These are phyloP conservation scores for Auxenochlorella pyrenoidosa DNA, from an alignment of 139 green algal species.

Conservation along the genomic window DNA sequence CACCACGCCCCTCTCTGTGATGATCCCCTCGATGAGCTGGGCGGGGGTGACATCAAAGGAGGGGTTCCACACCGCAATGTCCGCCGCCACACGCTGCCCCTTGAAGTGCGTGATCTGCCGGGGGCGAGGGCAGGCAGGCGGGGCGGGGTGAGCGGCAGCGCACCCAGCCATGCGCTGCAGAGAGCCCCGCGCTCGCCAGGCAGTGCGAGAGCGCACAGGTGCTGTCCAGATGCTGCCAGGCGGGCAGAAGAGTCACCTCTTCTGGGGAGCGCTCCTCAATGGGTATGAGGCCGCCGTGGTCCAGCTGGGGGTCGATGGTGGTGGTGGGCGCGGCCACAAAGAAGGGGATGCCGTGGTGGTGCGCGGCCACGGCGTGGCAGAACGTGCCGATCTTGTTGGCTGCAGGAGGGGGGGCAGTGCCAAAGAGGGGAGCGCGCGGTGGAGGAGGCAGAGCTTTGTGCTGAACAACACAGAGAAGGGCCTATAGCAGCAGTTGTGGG, in stretches of 20 bases:
- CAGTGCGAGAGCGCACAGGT: no score
- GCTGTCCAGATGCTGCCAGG: no score
- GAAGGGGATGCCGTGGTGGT: conserved; percentile 87
- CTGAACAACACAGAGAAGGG: no score
- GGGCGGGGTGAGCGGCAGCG: not conserved
- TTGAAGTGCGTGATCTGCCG: conserved; percentile 80
- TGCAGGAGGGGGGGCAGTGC: not conserved
- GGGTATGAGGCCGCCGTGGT: conserved; percentile 79
- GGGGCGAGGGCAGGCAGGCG: not conserved
- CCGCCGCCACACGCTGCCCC: conserved; percentile 73
- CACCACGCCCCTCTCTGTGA: conserved; percentile 92
- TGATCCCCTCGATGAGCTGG: conserved; percentile 90
- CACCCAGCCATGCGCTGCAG: no score
- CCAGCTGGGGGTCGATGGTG: conserved; percentile 82
- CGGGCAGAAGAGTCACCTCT: no score
- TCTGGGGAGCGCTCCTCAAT: conserved; percentile 87
- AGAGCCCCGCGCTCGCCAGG: no score
- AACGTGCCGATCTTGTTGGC: conserved; percentile 97
- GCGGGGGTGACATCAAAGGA: conserved; percentile 94
- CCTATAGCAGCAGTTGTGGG: no score
- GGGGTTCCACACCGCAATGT: conserved; percentile 94
- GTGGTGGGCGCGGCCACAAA: conserved; percentile 94
- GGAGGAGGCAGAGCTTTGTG: not conserved
- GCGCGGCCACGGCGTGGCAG: conserved; percentile 73
- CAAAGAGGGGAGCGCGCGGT: not conserved